Base-by-base conservation (phyloP, 176 grass and related monocot genomes). In the Bothriochloa decipiens region DNA sequence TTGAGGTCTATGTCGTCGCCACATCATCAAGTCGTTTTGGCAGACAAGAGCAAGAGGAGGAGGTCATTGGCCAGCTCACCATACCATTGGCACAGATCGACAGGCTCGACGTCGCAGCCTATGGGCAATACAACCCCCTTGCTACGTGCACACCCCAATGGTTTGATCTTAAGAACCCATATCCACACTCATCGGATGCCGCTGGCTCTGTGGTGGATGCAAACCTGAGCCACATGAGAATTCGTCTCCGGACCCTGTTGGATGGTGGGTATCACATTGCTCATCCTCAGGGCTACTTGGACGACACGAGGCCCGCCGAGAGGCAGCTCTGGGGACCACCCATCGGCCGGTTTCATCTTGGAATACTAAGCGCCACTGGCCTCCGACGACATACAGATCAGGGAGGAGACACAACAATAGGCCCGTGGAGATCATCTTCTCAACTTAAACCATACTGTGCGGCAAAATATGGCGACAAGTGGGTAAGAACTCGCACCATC, bases 401-500 rank as follows among this genome's bases (percentile, higher is more conserved):
- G 39, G 41, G 41, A 42, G 41, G 41, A 42, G 41, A 10, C 6
- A 2, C 0, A 6, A 42, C 8, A 42, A 35, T 1, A 35, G 33
- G 33, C 33, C 33, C n/a, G n/a, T n/a, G 4, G 33, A 35, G 8
- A 10, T 42, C 41, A 42, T 1, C 41, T 1, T 8, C 41, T 42
- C 8, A 42, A 6, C 6, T 42, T 9, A 42, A 42, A 10, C 41
- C 41, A 58, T 58, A 58, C 18, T 58, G 53, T 7, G 53, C n/a
- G 53, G 17, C 53, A 58, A 58, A 58, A 5, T 58, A 58, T 58
- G 53, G 53, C 17, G 18, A 22, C 3, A 86, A 83, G 67, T 92
- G 90, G 90, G 82, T 62, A 14, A 86, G 90, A 5, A 92, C 86
- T 33, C 82, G 83, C 39, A 92, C 86, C 58, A n/a, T 92, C 40